Base-by-base conservation (phyloP, 2,329 filamentous ascomycete species). In the Scopulariopsis brevicaulis region DNA sequence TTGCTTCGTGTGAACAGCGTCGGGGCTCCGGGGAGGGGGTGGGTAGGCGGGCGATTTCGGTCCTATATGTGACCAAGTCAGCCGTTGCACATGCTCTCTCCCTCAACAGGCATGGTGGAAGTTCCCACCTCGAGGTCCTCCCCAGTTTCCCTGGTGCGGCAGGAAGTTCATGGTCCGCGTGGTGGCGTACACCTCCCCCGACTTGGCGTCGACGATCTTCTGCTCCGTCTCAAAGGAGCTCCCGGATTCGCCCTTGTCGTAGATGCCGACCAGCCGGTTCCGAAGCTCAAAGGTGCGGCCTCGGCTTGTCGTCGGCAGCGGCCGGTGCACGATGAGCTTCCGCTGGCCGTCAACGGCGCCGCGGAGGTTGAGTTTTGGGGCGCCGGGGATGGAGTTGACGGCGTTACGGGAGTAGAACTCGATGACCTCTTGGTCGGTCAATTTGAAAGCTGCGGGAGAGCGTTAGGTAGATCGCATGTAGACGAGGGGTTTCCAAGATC, bases 221-320 rank as follows among this genome's bases (percentile, higher is more conserved):
- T 81, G 78, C 69, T 89, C 84, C 0, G 81, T 85, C 69, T 88
- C 84, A 3, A 88, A 74, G 1, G 89, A 85, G 0, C 81, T 83
- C 11, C 83, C 84, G 0, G 84, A 74, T 70, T 87, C 88, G 59
- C 86, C 85, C 70, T 89, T 89, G 67, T 89, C 86, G 66, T 88
- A 89, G 1, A 88, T 84, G 25, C 85, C 86, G 10, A 89, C 65
- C 15, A 61, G 55, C 14, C 22, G 51, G 18, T 54, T 54, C 10
- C 58, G 58, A 22, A 59, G 55, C 60, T 61, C 83, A 64, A 88
- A 88, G 54, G 77, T 79, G 51, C 75, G 74, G 24, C 85, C 85
- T 15, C 74, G 78, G 50, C 80, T 85, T 10, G 78, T 80, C 0
- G 80, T 70, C 1, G 86, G 86, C 4, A 89, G 73, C 0, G 81